Conservation (phyloP, 2,329 filamentous ascomycete genomes). For the Fusarium pseudograminearum region DNA sequence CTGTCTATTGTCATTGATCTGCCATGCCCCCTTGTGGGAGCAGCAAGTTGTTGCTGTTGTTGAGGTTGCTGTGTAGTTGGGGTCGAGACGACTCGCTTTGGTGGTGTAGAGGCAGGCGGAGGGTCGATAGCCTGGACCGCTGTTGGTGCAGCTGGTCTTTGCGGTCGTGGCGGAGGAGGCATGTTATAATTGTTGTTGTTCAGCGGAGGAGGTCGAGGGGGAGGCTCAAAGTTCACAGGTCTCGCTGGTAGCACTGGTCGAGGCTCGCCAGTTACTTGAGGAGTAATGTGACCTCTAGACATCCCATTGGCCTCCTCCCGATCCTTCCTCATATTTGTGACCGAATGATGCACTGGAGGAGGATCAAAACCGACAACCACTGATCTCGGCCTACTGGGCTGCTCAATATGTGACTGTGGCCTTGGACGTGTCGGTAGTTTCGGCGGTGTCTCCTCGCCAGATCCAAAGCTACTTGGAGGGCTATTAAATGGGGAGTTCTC, state of each 20-base stretch:
- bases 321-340: slow-evolving; percentile 59
- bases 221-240: slow-evolving; percentile 53
- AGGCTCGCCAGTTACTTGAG: slow-evolving; percentile 58
- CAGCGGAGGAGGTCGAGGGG: slow-evolving; percentile 31
- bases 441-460: slow-evolving; percentile 64
- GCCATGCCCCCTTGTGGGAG: slow-evolving; percentile 49
- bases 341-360: slow-evolving; percentile 64
- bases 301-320: slow-evolving; percentile 59
- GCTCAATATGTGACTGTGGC: slow-evolving; percentile 52
- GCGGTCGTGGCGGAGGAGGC: slow-evolving; percentile 61
- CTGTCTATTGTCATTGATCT: slow-evolving; percentile 55
- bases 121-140: slow-evolving; percentile 34
- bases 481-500: slow-evolving; percentile 85
- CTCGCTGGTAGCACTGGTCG: slow-evolving; percentile 64
- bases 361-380: slow-evolving; percentile 58
- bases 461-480: slow-evolving; percentile 78
- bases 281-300: slow-evolving; percentile 53
- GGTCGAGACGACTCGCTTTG: slow-evolving; percentile 50
- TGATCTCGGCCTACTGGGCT: slow-evolving; percentile 39
- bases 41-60: slow-evolving; percentile 50
- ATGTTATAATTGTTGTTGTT: slow-evolving; percentile 38
- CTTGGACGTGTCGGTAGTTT: slow-evolving; percentile 64
- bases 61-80: slow-evolving; percentile 48
- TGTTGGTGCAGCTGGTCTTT: slow-evolving; percentile 53
- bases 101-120: slow-evolving; percentile 41